phyloP scores from a whole-genome alignment of 179 eudicot genomes.

The Beta lomatogona region DNA sequence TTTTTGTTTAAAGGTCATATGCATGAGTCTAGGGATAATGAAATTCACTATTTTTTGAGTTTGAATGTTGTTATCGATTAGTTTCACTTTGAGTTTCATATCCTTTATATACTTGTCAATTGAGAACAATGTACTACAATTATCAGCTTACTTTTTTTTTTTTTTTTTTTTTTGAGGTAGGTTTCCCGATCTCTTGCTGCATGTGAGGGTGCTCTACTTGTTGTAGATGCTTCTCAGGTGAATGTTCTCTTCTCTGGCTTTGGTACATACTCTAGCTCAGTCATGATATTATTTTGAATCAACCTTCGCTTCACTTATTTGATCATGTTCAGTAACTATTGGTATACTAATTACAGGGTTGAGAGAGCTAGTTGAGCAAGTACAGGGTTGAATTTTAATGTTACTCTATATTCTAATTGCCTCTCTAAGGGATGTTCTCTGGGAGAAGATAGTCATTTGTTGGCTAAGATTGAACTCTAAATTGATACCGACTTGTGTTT shows the following conservation, averaged over 20 bases:
- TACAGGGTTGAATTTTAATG: not conserved
- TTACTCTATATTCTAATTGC: not conserved
- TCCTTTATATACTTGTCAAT: not conserved
- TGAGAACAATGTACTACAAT: too few species aligned
- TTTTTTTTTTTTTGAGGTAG: slow-evolving; percentile 29
- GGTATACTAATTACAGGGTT: not conserved
- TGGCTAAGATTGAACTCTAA: not conserved
- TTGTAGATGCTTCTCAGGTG: slow-evolving; percentile 95
- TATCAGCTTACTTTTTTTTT: not conserved
- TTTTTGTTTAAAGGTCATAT: not conserved
- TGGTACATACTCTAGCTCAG: not conserved
- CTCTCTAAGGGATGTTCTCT: not conserved
- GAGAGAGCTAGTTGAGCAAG: not conserved
- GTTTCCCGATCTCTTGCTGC: slow-evolving; percentile 99
- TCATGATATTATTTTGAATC: not conserved
- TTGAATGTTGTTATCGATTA: not conserved
- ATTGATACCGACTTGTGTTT: too few species aligned
- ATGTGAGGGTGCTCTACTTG: slow-evolving; percentile 98
- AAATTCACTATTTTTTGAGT: not conserved
- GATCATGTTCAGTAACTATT: not conserved
- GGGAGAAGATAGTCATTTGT: not conserved
- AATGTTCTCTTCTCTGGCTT: slow-evolving; percentile 21
- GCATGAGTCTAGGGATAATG: not conserved
- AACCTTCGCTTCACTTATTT: not conserved
- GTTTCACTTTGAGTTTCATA: not conserved